Base-by-base conservation (phyloP, 768 basidiomycete genomes). In the Clitopilus passeckerianus region DNA sequence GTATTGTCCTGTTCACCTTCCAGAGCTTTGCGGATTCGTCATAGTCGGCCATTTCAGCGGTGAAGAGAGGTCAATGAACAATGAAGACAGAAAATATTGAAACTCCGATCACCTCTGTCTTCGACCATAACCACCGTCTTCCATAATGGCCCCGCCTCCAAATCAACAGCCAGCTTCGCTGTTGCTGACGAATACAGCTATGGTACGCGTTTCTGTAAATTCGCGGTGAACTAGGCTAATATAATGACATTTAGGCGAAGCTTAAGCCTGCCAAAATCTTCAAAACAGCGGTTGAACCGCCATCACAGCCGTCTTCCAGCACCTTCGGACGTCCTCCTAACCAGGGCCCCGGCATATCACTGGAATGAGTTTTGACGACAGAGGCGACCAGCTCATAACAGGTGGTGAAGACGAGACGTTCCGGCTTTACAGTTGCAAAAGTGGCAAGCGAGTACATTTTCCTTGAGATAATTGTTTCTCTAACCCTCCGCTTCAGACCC, bases 1-100 rank as follows among this genome's bases (percentile, higher is more conserved):
- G 95, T 44, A 98, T 90, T 54, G 97, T 98, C 67, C 93, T 78
- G 74, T 94, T 94, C 63, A 98, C 95, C 68, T 95, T 90, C 93
- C 95, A 98, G 69, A 98, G 81, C 68, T 87, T 87, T 60, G 95
- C 90, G 61, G 87, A 84, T 72, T 93, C 91, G 75, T 92, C 90
- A 66, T 75, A 74, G 65, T 91, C 89, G 63, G 80, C 76, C 87
- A 91, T 89, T 66, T 73, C 68, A 68, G 64, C 63, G 54, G 44
- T 65, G 59, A 63, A 61, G 57, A 58, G 67, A 62, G 63, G 64
- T 69, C 72, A 67, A 67, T 66, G 68, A 67, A 73, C 58, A 12
- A 23, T 50, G 46, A 50, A 50, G 20, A 18, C 22, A 50, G 46
- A 50, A 50, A 50, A 50, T 50, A 50, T 86, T 85, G 66, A 73